Conservation (phyloP, 257 asterid genomes). For the Gardenia jasminoides region DNA sequence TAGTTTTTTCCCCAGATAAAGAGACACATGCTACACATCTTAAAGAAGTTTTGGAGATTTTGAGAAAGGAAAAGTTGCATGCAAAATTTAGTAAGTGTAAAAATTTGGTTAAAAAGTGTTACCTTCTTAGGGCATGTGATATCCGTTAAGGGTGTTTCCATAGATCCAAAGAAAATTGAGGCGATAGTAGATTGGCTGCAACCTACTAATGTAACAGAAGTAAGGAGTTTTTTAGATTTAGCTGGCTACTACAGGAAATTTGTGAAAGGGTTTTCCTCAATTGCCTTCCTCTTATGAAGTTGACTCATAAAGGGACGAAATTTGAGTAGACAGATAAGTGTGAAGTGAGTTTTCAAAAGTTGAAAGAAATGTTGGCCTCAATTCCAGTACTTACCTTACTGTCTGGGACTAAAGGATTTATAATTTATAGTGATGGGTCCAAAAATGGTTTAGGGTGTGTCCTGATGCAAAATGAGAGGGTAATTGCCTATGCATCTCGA, state of each 20-base stretch:
- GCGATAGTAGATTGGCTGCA: not conserved
- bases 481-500: too few species aligned
- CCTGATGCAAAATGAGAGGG: too few species aligned
- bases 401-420: too few species aligned
- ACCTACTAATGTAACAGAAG: not conserved
- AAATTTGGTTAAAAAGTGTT: not conserved
- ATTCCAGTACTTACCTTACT: too few species aligned
- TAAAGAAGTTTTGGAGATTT: not conserved
- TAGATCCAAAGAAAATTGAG: not conserved
- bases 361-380: too few species aligned
- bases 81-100: not conserved
- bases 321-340: too few species aligned
- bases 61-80: not conserved
- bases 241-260: not conserved
- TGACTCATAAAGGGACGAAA: too few species aligned
- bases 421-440: too few species aligned
- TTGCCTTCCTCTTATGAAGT: not conserved
- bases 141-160: not conserved
- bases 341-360: too few species aligned
- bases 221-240: not conserved
- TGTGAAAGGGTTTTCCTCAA: not conserved
- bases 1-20: too few species aligned
- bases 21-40: not conserved
- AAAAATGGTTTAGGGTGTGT: too few species aligned
- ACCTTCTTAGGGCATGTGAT: not conserved